Evolutionary conservation across 192 early-diverging fungal genomes (phyloP).

Genomic region (Phycomyces nitens): DNA sequence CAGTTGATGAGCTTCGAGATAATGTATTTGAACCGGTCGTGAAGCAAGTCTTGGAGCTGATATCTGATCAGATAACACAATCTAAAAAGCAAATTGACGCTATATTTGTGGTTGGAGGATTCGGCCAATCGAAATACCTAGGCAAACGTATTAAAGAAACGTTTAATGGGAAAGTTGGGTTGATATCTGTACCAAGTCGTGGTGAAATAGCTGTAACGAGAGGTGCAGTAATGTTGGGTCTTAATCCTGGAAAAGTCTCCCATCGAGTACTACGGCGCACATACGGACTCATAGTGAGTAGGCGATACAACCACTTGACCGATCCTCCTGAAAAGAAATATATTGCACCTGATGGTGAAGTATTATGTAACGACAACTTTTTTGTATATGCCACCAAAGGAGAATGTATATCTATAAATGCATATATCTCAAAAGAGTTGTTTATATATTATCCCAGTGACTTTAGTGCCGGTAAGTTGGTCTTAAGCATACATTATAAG

Average conservation of each 20-base stretch:
- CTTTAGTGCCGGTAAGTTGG: too few relatives aligned
- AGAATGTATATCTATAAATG: too few relatives aligned
- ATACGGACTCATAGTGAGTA: conserved; percentile 41
- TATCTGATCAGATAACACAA: conserved; percentile 34
- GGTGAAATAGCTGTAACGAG: conserved; percentile 45
- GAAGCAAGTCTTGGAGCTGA: conserved; percentile 35
- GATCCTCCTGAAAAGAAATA: conserved; percentile 34
- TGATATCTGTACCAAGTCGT: conserved; percentile 39
- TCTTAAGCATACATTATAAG: too few relatives aligned
- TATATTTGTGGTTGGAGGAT: conserved; percentile 47
- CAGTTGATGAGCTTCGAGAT: conserved; percentile 37
- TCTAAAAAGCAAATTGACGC: conserved; percentile 20
- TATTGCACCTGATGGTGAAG: background rate
- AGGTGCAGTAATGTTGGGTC: conserved; percentile 44
- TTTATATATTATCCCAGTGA: too few relatives aligned
- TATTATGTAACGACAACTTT: conserved; percentile 33
- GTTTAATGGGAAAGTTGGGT: conserved; percentile 27
- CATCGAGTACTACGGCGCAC: conserved; percentile 38
- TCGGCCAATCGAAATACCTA: conserved; percentile 41
- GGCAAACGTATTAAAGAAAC: conserved; percentile 28
- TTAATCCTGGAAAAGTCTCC: conserved; percentile 35
- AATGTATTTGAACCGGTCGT: conserved; percentile 48
- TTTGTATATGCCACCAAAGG: background rate
- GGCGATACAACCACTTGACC: conserved; percentile 34
- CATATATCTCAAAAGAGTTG: too few relatives aligned